phyloP scores from a whole-genome alignment of 2,329 filamentous ascomycete species.

The Coniochaeta sp. region DNA sequence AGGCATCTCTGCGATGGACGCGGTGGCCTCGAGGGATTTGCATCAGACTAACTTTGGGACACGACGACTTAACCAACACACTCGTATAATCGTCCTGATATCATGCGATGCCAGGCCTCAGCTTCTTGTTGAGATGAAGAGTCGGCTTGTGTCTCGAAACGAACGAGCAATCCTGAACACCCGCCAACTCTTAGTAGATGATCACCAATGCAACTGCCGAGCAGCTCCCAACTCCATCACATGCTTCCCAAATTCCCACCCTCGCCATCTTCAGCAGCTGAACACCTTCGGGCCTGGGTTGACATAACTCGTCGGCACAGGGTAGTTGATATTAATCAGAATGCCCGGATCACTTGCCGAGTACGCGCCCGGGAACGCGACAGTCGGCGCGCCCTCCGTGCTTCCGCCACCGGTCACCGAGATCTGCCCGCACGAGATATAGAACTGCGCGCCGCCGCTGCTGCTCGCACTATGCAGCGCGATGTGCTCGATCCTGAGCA shows the following conservation, averaged over 20 bases:
- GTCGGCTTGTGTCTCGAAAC: neutral
- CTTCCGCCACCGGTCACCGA: slow-evolving; percentile 20
- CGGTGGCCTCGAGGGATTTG: too few relatives aligned
- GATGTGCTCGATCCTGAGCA: slow-evolving; percentile 26
- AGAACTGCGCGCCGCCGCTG: slow-evolving; percentile 24
- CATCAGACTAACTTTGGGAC: too few relatives aligned
- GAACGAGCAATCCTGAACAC: neutral
- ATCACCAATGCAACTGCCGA: neutral
- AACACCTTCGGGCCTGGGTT: slow-evolving; percentile 2
- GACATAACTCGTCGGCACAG: neutral
- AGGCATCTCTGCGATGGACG: too few relatives aligned
- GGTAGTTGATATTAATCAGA: slow-evolving; percentile 4
- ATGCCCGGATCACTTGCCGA: slow-evolving; percentile 17
- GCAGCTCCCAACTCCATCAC: neutral
- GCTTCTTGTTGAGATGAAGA: neutral
- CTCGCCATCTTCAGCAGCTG: neutral
- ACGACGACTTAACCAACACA: too few relatives aligned
- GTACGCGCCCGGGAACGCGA: slow-evolving; percentile 24
- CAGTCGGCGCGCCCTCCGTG: slow-evolving; percentile 16
- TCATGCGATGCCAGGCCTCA: neutral
- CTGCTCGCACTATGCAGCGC: slow-evolving; percentile 23
- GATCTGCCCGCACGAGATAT: slow-evolving; percentile 22
- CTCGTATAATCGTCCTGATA: too few relatives aligned
- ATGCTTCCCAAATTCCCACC: neutral
- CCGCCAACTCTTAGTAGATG: neutral